phyloP scores from a whole-genome alignment of 2,329 filamentous ascomycete genomes.

The Acrocalymma vagum region DNA sequence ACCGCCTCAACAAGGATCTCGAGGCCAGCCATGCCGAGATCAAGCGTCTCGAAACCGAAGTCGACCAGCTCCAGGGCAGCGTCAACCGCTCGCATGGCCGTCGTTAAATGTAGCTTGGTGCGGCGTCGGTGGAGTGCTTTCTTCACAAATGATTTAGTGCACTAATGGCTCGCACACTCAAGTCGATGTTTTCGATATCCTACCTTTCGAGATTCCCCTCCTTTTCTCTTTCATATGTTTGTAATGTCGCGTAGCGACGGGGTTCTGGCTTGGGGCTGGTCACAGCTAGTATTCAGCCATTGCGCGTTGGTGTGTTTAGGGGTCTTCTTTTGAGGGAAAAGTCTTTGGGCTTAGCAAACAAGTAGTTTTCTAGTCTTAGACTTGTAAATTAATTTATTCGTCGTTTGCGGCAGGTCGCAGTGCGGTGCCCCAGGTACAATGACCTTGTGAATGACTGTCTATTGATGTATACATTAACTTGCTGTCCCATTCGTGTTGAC shows the following conservation, averaged over 20 bases:
- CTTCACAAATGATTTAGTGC: constrained; percentile 19
- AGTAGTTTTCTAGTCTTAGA: constrained; percentile 23
- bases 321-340: constrained; percentile 12
- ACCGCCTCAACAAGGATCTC: constrained; percentile 99
- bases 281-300: constrained; percentile 5
- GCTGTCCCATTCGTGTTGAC: neutral
- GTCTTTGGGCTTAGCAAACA: constrained; percentile 18
- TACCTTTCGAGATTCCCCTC: constrained; percentile 51
- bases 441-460: neutral
- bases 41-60: constrained; percentile 89
- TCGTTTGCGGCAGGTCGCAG: constrained; percentile 34
- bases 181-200: constrained; percentile 35
- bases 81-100: constrained; percentile 91
- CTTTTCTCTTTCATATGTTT: constrained; percentile 50
- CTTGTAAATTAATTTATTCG: constrained; percentile 41
- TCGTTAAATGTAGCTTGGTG: constrained; percentile 65
- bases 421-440: too few relatives aligned
- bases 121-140: constrained; percentile 21
- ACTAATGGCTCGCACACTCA: too few relatives aligned
- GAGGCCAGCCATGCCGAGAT: constrained; percentile 94
- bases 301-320: constrained; percentile 1
- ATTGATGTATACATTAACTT: constrained; percentile 1
- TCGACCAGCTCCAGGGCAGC: constrained; percentile 91
- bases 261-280: constrained; percentile 12
- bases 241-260: constrained; percentile 48